These are phyloP conservation scores for Yarrowia yakushimensis DNA, from an alignment of 805 yeast genomes.

Conservation along the genomic window DNA sequence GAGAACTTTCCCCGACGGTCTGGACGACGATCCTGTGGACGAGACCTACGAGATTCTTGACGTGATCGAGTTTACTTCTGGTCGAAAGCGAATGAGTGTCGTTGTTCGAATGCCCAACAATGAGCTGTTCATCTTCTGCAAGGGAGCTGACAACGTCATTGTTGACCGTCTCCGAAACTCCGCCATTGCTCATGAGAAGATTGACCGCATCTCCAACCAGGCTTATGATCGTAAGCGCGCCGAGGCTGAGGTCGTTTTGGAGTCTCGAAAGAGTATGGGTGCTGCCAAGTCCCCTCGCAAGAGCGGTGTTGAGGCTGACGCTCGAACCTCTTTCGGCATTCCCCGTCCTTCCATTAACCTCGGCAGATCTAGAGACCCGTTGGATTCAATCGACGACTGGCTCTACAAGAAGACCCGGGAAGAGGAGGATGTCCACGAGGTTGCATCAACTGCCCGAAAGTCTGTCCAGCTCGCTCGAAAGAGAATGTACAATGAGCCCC, in stretches of 20 bases:
- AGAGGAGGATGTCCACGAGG: constrained; percentile 34
- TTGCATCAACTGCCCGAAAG: constrained; percentile 33
- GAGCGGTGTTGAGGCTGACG: constrained; percentile 10
- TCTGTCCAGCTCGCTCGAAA: constrained; percentile 33
- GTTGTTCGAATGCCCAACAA: constrained; percentile 72
- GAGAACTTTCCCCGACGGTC: constrained; percentile 80
- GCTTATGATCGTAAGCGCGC: constrained; percentile 61
- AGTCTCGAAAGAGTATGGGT: constrained; percentile 53
- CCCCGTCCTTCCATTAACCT: constrained; percentile 34
- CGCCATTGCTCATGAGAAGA: constrained; percentile 59
- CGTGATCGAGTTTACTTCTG: constrained; percentile 77
- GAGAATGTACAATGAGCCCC: constrained; percentile 31
- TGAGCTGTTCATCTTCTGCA: constrained; percentile 72
- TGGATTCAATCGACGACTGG: constrained; percentile 33
- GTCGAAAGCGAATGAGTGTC: constrained; percentile 93
- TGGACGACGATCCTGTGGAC: constrained; percentile 56
- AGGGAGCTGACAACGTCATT: constrained; percentile 94
- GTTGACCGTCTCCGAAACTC: constrained; percentile 63
- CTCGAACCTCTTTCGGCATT: constrained; percentile 32
- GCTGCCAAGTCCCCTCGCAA: constrained; percentile 36
- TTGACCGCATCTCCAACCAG: constrained; percentile 56
- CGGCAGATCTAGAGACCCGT: constrained; percentile 31
- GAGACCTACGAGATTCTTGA: constrained; percentile 77
- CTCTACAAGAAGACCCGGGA: constrained; percentile 32
- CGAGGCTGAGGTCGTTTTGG: constrained; percentile 61